phyloP scores from a whole-genome alignment of 768 basidiomycete genomes.

The Mycena haematopus region DNA sequence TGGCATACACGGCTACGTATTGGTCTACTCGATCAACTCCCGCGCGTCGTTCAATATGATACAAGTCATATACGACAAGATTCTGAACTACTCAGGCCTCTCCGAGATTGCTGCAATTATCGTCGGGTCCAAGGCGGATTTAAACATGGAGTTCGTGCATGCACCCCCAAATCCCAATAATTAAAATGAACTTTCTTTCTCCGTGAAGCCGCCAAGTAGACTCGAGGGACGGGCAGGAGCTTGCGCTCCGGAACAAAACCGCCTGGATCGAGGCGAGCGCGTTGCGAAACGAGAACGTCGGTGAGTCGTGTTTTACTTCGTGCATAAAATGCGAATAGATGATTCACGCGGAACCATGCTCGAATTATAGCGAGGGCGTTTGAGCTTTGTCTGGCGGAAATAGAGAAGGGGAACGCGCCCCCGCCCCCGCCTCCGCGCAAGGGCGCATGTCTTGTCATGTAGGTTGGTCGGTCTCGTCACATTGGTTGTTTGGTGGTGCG shows the following conservation, averaged over 20 bases:
- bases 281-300: conserved; percentile 84
- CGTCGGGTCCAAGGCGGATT: conserved; percentile 91
- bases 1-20: conserved; percentile 95
- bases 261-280: conserved; percentile 92
- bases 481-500: not conserved
- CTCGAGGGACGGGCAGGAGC: conserved; percentile 71
- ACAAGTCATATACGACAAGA: conserved; percentile 90
- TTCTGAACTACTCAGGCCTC: conserved; percentile 84
- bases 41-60: conserved; percentile 95
- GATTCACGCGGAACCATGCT: conserved; percentile 59
- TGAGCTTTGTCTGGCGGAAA: conserved; percentile 82
- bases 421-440: not conserved
- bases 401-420: conserved; percentile 51
- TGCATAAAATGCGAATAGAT: too few species aligned
- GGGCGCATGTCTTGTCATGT: not conserved
- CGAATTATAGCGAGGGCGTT: conserved; percentile 94
- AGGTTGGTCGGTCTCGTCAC: not conserved
- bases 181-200: conserved; percentile 35
- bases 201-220: conserved; percentile 71
- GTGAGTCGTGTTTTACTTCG: conserved; percentile 58
- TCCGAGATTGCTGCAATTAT: conserved; percentile 91
- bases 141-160: conserved; percentile 68
- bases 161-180: conserved; percentile 5
- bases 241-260: conserved; percentile 75
- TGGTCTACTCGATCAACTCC: conserved; percentile 94